Percentiles rank a stretch among this genome's conserved stretches.
Evolutionary conservation across 2,329 filamentous ascomycete genomes (phyloP).

Genomic region (Acrocalymma vagum): DNA sequence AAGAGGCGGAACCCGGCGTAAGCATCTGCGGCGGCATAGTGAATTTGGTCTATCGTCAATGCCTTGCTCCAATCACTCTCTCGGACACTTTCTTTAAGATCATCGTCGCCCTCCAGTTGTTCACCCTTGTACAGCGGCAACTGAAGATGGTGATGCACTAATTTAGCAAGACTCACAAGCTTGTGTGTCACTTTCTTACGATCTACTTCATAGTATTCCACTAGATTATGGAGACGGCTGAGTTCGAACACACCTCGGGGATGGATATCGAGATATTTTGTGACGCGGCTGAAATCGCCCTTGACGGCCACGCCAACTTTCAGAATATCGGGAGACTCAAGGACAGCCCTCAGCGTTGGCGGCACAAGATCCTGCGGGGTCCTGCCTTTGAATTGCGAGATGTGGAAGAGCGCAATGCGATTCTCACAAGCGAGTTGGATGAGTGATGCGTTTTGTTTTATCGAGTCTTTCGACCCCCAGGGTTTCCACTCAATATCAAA

Average conservation of each 20-base stretch:
- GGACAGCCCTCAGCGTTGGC: conserved; percentile 73
- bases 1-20: conserved; percentile 84
- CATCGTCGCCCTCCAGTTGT: conserved; percentile 26
- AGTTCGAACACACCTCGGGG: conserved; percentile 78
- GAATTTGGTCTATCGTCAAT: conserved; percentile 71
- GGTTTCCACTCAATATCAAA: conserved; percentile 89
- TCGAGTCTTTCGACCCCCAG: conserved; percentile 52
- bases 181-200: conserved; percentile 59
- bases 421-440: conserved; percentile 83
- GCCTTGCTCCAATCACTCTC: conserved; percentile 76
- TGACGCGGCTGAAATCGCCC: conserved; percentile 71
- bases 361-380: conserved; percentile 66
- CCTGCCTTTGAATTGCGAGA: conserved; percentile 61
- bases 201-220: conserved; percentile 63
- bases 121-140: conserved; percentile 84
- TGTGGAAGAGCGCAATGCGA: conserved; percentile 81
- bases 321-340: conserved; percentile 73
- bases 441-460: conserved; percentile 83
- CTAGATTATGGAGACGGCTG: conserved; percentile 82
- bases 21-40: conserved; percentile 81
- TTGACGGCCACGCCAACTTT: conserved; percentile 81
- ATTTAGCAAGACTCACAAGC: conserved; percentile 72
- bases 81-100: conserved; percentile 61
- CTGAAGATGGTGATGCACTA: conserved; percentile 75
- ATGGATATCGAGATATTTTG: conserved; percentile 67